Evolutionary conservation across 495 filamentous ascomycete genomes (phyloP).

Genomic region (Aspergillus biplanus): DNA sequence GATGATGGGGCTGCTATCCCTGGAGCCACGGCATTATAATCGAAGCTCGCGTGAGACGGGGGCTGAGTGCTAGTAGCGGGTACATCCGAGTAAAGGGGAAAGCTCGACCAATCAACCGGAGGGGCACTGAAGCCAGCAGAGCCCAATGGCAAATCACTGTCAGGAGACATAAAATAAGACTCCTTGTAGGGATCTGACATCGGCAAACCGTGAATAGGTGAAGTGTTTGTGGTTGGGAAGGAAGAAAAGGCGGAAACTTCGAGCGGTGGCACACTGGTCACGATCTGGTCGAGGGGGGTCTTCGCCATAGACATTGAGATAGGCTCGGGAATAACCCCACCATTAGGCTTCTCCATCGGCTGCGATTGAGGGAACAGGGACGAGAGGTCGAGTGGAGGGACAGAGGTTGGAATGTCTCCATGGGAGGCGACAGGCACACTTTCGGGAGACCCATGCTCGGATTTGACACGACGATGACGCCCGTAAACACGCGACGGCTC

Average conservation of each 20-base stretch:
- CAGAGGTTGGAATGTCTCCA: conserved; percentile 60
- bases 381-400: conserved; percentile 69
- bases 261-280: conserved; percentile 43
- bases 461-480: conserved; percentile 61
- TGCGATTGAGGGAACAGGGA: conserved; percentile 57
- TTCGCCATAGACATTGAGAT: conserved; percentile 37
- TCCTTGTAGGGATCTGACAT: conserved; percentile 50
- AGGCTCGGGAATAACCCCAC: conserved; percentile 26
- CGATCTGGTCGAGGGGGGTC: conserved; percentile 41
- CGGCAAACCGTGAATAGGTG: conserved; percentile 47
- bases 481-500: conserved; percentile 46
- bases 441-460: conserved; percentile 73
- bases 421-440: conserved; percentile 56
- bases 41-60: conserved; percentile 69
- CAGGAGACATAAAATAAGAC: conserved; percentile 51
- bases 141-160: conserved; percentile 67
- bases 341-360: conserved; percentile 41
- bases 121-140: conserved; percentile 66
- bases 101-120: conserved; percentile 75
- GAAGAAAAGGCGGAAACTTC: conserved; percentile 42
- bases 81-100: conserved; percentile 63
- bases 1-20: conserved; percentile 64
- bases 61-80: conserved; percentile 70
- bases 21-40: conserved; percentile 58
- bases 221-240: conserved; percentile 39